A percentile compares a stretch with the other conserved stretches of the same genome.
phyloP scores from a whole-genome alignment of 129 eudicot species.

The Dittrichia graveolens region DNA sequence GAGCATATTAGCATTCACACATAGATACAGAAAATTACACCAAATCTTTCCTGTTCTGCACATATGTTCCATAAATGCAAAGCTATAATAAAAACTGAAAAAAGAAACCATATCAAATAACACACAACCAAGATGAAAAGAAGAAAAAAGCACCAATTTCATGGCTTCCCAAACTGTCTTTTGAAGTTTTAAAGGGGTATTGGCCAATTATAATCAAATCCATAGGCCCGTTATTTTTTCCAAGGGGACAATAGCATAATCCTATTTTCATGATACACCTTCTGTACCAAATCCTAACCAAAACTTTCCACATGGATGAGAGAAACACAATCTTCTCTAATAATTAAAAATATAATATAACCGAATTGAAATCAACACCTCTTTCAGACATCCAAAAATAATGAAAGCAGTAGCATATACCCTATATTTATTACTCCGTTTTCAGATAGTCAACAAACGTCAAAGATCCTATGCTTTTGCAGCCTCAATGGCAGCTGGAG shows the following conservation, averaged over 20 bases:
- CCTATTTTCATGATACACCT: conserved; percentile 30
- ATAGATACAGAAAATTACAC: too few species aligned
- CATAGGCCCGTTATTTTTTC: conserved; percentile 36
- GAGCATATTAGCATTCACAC: too few species aligned
- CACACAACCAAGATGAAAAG: conserved; percentile 16
- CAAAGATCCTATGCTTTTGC: conserved; percentile 45
- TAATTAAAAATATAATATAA: conserved; percentile 15
- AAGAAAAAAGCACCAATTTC: conserved; percentile 12
- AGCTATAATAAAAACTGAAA: not conserved
- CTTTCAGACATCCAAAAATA: conserved; percentile 22
- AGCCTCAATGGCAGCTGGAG: conserved; percentile 54
- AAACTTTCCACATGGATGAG: conserved; percentile 29
- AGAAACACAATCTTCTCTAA: conserved; percentile 26
- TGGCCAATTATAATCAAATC: conserved; percentile 28
- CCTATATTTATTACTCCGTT: conserved; percentile 30
- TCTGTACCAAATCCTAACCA: conserved; percentile 34
- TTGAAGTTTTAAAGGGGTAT: not conserved
- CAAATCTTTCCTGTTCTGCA: too few species aligned
- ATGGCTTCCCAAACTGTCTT: conserved; percentile 21
- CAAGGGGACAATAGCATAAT: not conserved
- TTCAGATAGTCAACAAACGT: not conserved
- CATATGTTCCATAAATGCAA: not conserved
- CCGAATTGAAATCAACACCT: conserved; percentile 10
- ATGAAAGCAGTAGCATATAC: conserved; percentile 21
- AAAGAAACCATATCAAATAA: not conserved